Evolutionary conservation across 2,329 filamentous ascomycete species (phyloP).

Genomic region (Sporothrix protearum): DNA sequence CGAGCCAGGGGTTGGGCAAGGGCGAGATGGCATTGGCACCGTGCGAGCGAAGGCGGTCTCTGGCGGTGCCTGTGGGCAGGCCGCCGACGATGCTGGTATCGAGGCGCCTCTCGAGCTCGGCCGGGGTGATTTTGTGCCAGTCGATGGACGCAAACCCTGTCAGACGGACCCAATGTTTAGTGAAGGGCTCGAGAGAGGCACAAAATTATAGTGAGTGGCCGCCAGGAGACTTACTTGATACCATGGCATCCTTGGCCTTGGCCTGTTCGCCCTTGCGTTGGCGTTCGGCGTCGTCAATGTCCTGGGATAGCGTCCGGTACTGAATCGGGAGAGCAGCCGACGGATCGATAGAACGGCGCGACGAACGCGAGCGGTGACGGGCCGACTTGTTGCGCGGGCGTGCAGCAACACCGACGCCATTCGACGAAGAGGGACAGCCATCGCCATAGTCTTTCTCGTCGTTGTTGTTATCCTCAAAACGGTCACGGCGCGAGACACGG

Average conservation of each 20-base stretch:
- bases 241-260: conserved; percentile 35
- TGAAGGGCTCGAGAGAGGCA: neutral
- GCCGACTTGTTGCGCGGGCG: neutral
- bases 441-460: neutral
- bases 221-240: neutral
- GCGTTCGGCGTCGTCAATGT: conserved; percentile 52
- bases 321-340: conserved; percentile 47
- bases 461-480: neutral
- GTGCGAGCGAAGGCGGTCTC: conserved; percentile 54
- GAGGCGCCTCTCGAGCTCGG: conserved; percentile 58
- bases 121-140: conserved; percentile 60
- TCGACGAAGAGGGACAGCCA: neutral
- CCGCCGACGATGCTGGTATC: conserved; percentile 55
- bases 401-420: no score
- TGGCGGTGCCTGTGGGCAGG: conserved; percentile 56
- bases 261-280: conserved; percentile 30
- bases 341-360: conserved; percentile 40
- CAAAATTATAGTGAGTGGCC: neutral
- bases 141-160: conserved; percentile 61
- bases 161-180: neutral
- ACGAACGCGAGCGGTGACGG: conserved; percentile 11
- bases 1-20: conserved; percentile 58
- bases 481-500: conserved; percentile 2
- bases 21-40: conserved; percentile 65
- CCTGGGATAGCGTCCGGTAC: conserved; percentile 53